These are phyloP conservation scores for Albizia julibrissin DNA, from an alignment of 306 rosid genomes.

Conservation along the genomic window DNA sequence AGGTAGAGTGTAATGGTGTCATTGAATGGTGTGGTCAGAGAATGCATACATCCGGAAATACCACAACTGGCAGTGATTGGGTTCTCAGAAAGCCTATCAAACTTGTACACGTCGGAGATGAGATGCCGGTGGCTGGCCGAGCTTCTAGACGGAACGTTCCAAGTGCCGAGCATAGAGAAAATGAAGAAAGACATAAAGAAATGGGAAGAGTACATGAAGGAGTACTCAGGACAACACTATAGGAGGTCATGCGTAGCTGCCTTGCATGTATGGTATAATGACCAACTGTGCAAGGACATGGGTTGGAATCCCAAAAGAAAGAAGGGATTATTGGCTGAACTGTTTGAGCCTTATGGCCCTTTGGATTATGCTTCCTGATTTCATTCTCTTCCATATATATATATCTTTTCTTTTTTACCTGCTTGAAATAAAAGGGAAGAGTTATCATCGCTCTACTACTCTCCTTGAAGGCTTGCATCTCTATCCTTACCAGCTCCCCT, in stretches of 20 bases:
- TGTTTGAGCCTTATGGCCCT: slow-evolving; percentile 72
- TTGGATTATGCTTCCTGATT: slow-evolving; percentile 44
- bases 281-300: slow-evolving; percentile 75
- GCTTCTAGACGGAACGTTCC: slow-evolving; percentile 57
- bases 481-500: neutral
- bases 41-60: slow-evolving; percentile 51
- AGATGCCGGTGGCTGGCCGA: slow-evolving; percentile 68
- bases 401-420: neutral
- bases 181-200: slow-evolving; percentile 57
- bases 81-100: slow-evolving; percentile 46
- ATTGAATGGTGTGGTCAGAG: slow-evolving; percentile 25
- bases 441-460: neutral
- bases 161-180: slow-evolving; percentile 55
- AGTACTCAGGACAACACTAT: slow-evolving; percentile 42
- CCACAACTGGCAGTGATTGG: slow-evolving; percentile 57
- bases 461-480: neutral
- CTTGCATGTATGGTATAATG: slow-evolving; percentile 56
- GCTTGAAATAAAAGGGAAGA: neutral
- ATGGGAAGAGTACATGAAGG: slow-evolving; percentile 46
- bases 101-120: slow-evolving; percentile 66
- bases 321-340: slow-evolving; percentile 61
- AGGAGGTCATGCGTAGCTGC: slow-evolving; percentile 52
- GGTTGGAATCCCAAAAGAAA: slow-evolving; percentile 65
- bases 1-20: neutral
- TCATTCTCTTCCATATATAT: neutral